Evolutionary conservation across 140 eudicot genomes (phyloP), one percentile per base, ranked within the genome.

Genomic region (Oenanthe javanica): DNA sequence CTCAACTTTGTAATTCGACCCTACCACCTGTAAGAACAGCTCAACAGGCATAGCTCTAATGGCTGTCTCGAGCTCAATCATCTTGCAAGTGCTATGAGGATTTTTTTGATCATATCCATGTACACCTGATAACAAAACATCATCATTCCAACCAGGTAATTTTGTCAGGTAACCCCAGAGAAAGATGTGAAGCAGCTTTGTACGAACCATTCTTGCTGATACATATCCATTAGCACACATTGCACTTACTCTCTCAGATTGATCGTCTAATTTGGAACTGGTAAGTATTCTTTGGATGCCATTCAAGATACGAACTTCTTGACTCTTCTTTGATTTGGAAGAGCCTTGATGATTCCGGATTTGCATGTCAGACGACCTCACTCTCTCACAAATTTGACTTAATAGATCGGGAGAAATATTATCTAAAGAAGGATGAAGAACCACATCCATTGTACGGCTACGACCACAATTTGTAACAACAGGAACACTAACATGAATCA

Each of bases 11-110:
- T 86, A 81, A 77, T 84, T 80, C 59, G 99, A 92, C 42, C 99
- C 97, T 7, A 84, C 95, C 74, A 90, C 90, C 85, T 94, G 96
- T 83, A 94, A 82, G 85, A 89, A 94, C 85, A 94, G 80, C 87
- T 92, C 99, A 69, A 94, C 90, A 12, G 99, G 99, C 96, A 92
- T 88, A 83, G 92, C 86, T 88, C 85, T 94, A n/a, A 90, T 85
- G 76, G 93, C 93, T 79, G 86, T 79, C 63, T 90, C 90, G 77
- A 89, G 74, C 52, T 86, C 89, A 76, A 94, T 88, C 83, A 82
- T 85, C 81, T 80, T 85, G 72, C 95, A 90, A 7, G 88, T 80
- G 76, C 95, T 94, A 80, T 92, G 91, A 10, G 93, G 97, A 83
- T 90, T 92, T 77, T 84, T 85, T 64, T 76, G 76, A 79, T 86